Percentiles rank a stretch among this genome's conserved stretches.
These are phyloP conservation scores for Candida adriatica DNA, from an alignment of 805 yeast species.

Conservation along the genomic window DNA sequence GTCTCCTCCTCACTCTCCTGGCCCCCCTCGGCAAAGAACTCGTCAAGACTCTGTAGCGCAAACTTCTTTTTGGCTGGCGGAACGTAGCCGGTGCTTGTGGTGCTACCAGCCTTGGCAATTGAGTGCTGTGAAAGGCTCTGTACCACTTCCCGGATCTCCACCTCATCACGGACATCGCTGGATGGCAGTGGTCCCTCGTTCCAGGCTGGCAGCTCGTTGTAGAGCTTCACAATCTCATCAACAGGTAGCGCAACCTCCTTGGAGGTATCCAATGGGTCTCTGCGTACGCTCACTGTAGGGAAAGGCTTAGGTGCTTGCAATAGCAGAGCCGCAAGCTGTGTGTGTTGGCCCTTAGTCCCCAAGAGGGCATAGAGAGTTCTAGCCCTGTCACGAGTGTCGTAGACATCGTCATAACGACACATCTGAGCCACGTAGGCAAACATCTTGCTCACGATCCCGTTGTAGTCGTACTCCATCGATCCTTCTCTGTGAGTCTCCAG, in stretches of 20 bases:
- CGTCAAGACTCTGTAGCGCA: constrained; percentile 76
- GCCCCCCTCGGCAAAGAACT: constrained; percentile 52
- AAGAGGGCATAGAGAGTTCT: constrained; percentile 63
- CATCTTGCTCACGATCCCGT: constrained; percentile 38
- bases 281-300: constrained; percentile 32
- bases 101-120: background rate
- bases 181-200: constrained; percentile 28
- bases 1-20: constrained; percentile 24
- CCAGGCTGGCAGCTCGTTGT: constrained; percentile 39
- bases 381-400: constrained; percentile 81
- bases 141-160: constrained; percentile 33
- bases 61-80: constrained; percentile 28
- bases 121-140: constrained; percentile 17
- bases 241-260: constrained; percentile 15
- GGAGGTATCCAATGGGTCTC: constrained; percentile 14
- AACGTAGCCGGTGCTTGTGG: background rate
- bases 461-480: constrained; percentile 27
- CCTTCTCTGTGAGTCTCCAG: constrained; percentile 33
- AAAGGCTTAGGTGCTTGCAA: constrained; percentile 73
- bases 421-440: constrained; percentile 57
- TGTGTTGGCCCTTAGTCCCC: constrained; percentile 32
- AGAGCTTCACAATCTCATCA: constrained; percentile 19
- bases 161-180: constrained; percentile 30
- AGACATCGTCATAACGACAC: constrained; percentile 64
- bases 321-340: constrained; percentile 59